A percentile compares a stretch with the other conserved stretches of the same genome.
phyloP scores from a whole-genome alignment of 2,329 filamentous ascomycete genomes.

The Phialemoniopsis sp. region DNA sequence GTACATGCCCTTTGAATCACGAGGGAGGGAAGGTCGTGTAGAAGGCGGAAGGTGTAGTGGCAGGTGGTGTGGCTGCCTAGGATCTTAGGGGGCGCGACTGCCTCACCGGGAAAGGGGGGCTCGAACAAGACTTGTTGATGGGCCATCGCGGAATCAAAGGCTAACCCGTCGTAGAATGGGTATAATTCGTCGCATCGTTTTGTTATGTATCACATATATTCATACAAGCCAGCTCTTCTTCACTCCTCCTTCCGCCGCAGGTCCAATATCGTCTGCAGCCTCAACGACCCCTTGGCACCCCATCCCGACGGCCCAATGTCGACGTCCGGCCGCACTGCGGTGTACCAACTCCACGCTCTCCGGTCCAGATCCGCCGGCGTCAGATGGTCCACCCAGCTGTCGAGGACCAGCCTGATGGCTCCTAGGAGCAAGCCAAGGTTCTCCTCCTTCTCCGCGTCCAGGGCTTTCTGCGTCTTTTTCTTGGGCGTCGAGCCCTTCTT shows the following conservation, averaged over 20 bases:
- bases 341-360: constrained; percentile 79
- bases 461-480: constrained; percentile 46
- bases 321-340: constrained; percentile 71
- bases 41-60: no score
- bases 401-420: constrained; percentile 66
- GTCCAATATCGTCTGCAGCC: constrained; percentile 61
- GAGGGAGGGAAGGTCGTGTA: no score
- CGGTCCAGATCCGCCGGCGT: constrained; percentile 64
- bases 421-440: constrained; percentile 68
- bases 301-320: constrained; percentile 71
- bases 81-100: no score
- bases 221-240: not conserved
- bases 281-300: constrained; percentile 74
- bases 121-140: no score
- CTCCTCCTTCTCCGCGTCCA: constrained; percentile 59
- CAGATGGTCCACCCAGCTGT: constrained; percentile 68
- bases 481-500: constrained; percentile 15
- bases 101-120: no score
- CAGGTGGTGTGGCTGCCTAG: no score
- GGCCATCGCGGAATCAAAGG: no score
- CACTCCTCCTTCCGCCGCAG: constrained; percentile 37
- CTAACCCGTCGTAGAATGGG: no score
- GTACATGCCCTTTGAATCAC: no score
- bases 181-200: no score
- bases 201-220: no score